Evolutionary conservation across 1,284 basidiomycete species (phyloP).

Genomic region (Leccinum pachyderme): DNA sequence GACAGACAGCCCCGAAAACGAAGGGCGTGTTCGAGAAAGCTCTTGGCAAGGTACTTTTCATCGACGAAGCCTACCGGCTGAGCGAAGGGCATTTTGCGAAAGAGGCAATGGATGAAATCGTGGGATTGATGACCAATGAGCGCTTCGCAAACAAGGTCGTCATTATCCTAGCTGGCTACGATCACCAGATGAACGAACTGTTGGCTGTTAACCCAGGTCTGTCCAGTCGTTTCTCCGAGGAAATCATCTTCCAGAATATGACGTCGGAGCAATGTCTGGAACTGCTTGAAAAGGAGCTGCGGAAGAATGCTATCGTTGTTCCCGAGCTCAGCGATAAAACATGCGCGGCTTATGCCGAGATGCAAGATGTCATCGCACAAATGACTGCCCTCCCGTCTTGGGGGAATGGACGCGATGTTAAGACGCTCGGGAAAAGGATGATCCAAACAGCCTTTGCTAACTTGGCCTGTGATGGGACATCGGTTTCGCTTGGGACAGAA

Average conservation of each 20-base stretch:
- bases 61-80: slow-evolving; percentile 66
- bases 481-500: slow-evolving; percentile 17
- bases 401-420: slow-evolving; percentile 65
- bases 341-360: slow-evolving; percentile 32
- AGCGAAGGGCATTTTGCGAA: slow-evolving; percentile 58
- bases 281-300: slow-evolving; percentile 46
- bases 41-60: slow-evolving; percentile 61
- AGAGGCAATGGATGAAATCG: slow-evolving; percentile 67
- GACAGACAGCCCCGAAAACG: slow-evolving; percentile 67
- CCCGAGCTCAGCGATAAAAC: slow-evolving; percentile 37
- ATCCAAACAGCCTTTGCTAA: slow-evolving; percentile 32
- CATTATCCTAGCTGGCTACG: slow-evolving; percentile 67
- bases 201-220: slow-evolving; percentile 58
- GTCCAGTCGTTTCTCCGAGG: slow-evolving; percentile 65
- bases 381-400: slow-evolving; percentile 49
- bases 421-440: slow-evolving; percentile 51
- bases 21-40: slow-evolving; percentile 36
- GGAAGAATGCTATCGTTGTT: slow-evolving; percentile 40
- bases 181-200: slow-evolving; percentile 60
- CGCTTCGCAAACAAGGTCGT: slow-evolving; percentile 55
- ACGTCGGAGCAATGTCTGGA: slow-evolving; percentile 47
- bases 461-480: slow-evolving; percentile 17
- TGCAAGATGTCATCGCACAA: slow-evolving; percentile 39
- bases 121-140: slow-evolving; percentile 57
- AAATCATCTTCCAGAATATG: slow-evolving; percentile 55